A percentile compares a stretch with the other conserved stretches of the same genome.
These are phyloP conservation scores for Russula sp. DNA, from an alignment of 768 basidiomycete genomes.

Conservation along the genomic window DNA sequence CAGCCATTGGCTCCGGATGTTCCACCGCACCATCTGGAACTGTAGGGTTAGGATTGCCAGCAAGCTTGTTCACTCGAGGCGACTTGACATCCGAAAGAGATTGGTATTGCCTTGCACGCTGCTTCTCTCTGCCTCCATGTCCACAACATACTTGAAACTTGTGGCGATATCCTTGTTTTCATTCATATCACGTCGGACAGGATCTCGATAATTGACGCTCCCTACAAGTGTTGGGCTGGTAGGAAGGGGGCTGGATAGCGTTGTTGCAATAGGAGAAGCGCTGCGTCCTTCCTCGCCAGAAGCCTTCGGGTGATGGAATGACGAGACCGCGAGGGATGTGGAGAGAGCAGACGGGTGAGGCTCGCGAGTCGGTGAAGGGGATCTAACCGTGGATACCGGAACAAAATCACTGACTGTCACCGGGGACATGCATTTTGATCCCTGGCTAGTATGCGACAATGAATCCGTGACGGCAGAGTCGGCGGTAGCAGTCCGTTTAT, in stretches of 20 bases:
- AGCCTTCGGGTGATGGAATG: slow-evolving; percentile 53
- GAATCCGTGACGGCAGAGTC: slow-evolving; percentile 9
- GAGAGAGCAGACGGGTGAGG: slow-evolving; percentile 57
- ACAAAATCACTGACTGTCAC: slow-evolving; percentile 54
- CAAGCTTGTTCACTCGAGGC: slow-evolving; percentile 22
- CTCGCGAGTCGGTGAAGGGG: slow-evolving; percentile 42
- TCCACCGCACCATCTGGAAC: not conserved
- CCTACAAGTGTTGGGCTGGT: slow-evolving; percentile 22
- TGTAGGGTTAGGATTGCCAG: slow-evolving; percentile 12
- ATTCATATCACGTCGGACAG: slow-evolving; percentile 49
- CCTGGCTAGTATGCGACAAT: slow-evolving; percentile 9
- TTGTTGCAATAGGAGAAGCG: slow-evolving; percentile 22
- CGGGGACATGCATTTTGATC: slow-evolving; percentile 29
- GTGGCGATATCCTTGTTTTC: slow-evolving; percentile 45
- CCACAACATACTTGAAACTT: slow-evolving; percentile 49
- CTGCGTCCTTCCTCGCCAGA: slow-evolving; percentile 30
- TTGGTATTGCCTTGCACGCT: slow-evolving; percentile 22
- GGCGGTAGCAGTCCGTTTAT: slow-evolving; percentile 6
- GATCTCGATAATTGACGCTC: slow-evolving; percentile 33
- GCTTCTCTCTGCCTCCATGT: slow-evolving; percentile 41
- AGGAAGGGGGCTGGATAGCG: slow-evolving; percentile 14
- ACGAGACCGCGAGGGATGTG: slow-evolving; percentile 60
- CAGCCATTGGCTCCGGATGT: slow-evolving; percentile 4
- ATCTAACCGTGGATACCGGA: slow-evolving; percentile 45
- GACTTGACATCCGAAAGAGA: slow-evolving; percentile 18